Conservation (phyloP, 108 stramenopile genomes). For the Bacterosira constricta region DNA sequence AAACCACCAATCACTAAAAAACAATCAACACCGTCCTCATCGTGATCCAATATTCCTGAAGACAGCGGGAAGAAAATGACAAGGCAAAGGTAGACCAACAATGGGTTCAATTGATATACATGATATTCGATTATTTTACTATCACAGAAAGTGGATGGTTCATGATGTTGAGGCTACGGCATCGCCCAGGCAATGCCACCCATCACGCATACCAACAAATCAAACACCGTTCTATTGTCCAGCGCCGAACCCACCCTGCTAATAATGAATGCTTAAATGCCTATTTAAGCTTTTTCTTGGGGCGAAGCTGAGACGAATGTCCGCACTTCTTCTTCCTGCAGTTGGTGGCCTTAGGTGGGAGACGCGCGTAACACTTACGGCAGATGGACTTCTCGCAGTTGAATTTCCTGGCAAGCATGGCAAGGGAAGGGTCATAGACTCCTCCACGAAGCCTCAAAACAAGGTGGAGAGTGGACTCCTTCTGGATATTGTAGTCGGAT, state of each 20-base stretch:
- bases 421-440: slow-evolving; percentile 98
- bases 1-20: too few species aligned
- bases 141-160: slow-evolving; percentile 3
- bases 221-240: background rate
- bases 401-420: slow-evolving; percentile 97
- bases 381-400: slow-evolving; percentile 99
- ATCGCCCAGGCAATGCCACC: background rate
- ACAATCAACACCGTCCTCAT: too few species aligned
- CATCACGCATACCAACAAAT: background rate
- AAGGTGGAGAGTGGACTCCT: slow-evolving; percentile 95
- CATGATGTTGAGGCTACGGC: background rate
- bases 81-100: background rate
- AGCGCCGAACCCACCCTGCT: background rate
- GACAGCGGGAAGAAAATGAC: too few species aligned
- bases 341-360: slow-evolving; percentile 99
- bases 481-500: slow-evolving; percentile 99
- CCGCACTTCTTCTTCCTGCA: slow-evolving; percentile 99
- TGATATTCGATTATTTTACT: slow-evolving; percentile 13
- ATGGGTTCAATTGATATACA: slow-evolving; percentile 10
- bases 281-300: slow-evolving; percentile 99
- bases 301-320: slow-evolving; percentile 98
- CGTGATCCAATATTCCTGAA: too few species aligned
- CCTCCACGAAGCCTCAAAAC: slow-evolving; percentile 94
- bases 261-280: slow-evolving; percentile 7
- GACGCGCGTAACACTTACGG: slow-evolving; percentile 99